Base-by-base conservation (phyloP, 2,329 filamentous ascomycete genomes). In the Colletotrichum musicola region DNA sequence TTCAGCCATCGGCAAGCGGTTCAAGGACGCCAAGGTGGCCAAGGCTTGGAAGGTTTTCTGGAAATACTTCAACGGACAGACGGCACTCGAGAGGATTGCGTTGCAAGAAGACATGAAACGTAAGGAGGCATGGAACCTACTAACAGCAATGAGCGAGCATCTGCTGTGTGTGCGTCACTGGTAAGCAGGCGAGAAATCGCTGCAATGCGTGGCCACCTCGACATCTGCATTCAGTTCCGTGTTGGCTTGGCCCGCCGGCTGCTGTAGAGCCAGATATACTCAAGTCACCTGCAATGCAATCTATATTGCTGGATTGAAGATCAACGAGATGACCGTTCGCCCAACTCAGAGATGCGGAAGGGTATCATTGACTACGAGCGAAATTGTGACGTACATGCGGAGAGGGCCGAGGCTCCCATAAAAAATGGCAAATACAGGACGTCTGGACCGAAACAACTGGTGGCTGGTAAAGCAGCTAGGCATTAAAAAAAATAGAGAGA, bases 41-140 rank as follows among this genome's bases (percentile, higher is more conserved):
- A 86, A 89, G 64, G 86, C 88, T 55, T 97, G 94, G 92, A 88
- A 89, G 2, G 83, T 86, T 51, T 89, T 97, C 73, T 87, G 91
- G 74, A 93, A 92, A 78, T 96, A 98, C 79, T 93, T 98, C 74
- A 95, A 98, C 77, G 96, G 96, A 1, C 88, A 86, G 64, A 90
- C 92, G 75, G 91, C 95, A 2, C 84, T 98, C 68, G 96, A 99
- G 81, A 90, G 95, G 73, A 92, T 99, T 72, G 89, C 92, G 1
- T 83, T 96, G n/a, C 87, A 92, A 64, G 94, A 98, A 80, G 92
- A 93, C 6, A 87, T 97, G 82, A 97, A 96, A 83, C 86, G 94
- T 64, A 97, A 95, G 81, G 91, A 93, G 73, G 86, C 94, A 14
- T 94, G 92, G 83, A 86, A 88, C 54, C 82, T 90, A 62, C 78